Conservation (phyloP, 140 eudicot genomes). For the Cichorium intybus region DNA sequence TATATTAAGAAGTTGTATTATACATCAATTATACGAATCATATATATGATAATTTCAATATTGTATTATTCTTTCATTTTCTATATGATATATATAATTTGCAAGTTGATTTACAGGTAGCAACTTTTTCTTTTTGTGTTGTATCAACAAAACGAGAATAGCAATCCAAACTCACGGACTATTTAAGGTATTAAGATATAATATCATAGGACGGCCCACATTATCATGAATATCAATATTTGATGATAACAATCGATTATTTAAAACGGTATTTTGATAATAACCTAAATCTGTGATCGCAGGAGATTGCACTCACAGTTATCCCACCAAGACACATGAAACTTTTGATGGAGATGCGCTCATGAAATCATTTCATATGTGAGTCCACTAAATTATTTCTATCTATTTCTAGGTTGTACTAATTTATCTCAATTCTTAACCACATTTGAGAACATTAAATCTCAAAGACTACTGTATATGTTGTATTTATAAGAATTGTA, state of each 20-base stretch:
- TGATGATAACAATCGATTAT: conserved; percentile 12
- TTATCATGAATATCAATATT: conserved; percentile 10
- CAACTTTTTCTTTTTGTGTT: background rate
- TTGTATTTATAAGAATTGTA: conserved; percentile 9
- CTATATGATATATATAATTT: background rate
- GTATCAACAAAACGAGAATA: conserved; percentile 21
- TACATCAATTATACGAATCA: background rate
- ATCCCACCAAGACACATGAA: conserved; percentile 33
- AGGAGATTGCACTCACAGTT: conserved; percentile 36
- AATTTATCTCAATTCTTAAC: conserved; percentile 10
- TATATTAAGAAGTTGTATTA: background rate
- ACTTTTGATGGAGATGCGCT: conserved; percentile 29
- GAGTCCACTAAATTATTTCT: conserved; percentile 29
- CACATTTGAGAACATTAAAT: conserved; percentile 33
- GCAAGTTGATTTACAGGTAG: conserved; percentile 18
- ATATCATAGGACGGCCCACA: conserved; percentile 14
- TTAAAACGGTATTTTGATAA: conserved; percentile 8
- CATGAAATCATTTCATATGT: conserved; percentile 17
- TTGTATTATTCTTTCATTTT: background rate
- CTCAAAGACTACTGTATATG: conserved; percentile 22
- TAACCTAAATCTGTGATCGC: conserved; percentile 26
- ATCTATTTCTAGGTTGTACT: conserved; percentile 23
- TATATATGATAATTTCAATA: background rate
- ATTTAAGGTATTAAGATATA: conserved; percentile 5
- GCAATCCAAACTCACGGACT: conserved; percentile 11